Evolutionary conservation across 345 rosid species (phyloP).

Genomic region (Brassica cretica): DNA sequence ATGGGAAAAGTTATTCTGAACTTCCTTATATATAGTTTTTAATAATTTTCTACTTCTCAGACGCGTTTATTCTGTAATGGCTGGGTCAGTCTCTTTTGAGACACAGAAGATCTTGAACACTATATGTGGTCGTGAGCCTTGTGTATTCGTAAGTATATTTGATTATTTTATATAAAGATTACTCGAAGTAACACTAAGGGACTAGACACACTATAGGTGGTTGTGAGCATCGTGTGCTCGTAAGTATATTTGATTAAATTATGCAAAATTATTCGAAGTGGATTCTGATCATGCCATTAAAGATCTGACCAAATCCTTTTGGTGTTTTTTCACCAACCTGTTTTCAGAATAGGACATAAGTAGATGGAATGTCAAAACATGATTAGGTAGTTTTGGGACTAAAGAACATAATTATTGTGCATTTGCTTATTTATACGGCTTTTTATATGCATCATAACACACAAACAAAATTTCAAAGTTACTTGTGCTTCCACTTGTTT

Average conservation of each 20-base stretch:
- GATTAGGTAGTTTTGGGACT: background rate
- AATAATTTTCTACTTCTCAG: too few relatives aligned
- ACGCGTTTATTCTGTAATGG: background rate
- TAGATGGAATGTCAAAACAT: slow-evolving; percentile 6
- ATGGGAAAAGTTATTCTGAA: too few relatives aligned
- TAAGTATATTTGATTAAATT: background rate
- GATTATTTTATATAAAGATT: background rate
- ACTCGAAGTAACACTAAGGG: too few relatives aligned
- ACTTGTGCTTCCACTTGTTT: background rate
- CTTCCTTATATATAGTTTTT: too few relatives aligned
- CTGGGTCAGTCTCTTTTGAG: background rate
- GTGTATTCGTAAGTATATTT: background rate
- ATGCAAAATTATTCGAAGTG: background rate
- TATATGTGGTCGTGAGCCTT: background rate
- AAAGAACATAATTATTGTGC: background rate
- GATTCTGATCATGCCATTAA: background rate
- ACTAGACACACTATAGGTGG: background rate
- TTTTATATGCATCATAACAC: background rate
- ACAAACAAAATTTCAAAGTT: slow-evolving; percentile 2
- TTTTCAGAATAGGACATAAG: background rate
- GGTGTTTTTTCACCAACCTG: background rate
- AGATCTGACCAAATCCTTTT: background rate
- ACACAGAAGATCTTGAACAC: background rate
- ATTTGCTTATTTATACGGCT: background rate
- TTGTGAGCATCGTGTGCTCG: background rate